Evolutionary conservation across 2,329 filamentous ascomycete genomes (phyloP), one percentile per base, ranked within the genome.

Genomic region (Aspergillus cejpii): DNA sequence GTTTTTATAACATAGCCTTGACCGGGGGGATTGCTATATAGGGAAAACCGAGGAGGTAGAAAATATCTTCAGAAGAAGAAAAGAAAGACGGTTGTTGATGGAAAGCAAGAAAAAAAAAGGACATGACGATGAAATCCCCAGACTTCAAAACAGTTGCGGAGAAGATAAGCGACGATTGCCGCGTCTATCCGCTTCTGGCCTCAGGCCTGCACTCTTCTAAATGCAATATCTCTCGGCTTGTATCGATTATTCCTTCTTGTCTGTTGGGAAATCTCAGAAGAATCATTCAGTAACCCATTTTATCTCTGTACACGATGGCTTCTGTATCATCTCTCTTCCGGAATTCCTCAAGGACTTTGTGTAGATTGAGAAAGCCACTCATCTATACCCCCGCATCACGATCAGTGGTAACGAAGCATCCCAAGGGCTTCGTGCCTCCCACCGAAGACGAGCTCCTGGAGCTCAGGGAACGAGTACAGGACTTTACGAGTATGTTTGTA

Each of bases 381-480:
- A 58, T 60, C 51, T 61, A 57, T 45, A 55, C 41, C 57, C 53
- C 60, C 55, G 53, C 60, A 55, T 57, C 54, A 45, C 61, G 65
- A 19, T 56, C 62, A 6, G 77, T 81, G 46, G 89, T 87, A 12
- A 80, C 76, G 17, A 87, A 86, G 63, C 83, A 85, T 60, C 81
- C 83, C 3, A 72, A 73, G 43, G 76, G 76, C 54, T 85, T 85
- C 62, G 69, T 69, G 3, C 75, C 81, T 8, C 89, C 89, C 0
- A 76, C 84, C 1, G 71, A 79, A 36, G 76, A 82, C 46, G 89
- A 95, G 44, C 76, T 95, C 6, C 69, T 83, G 17, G 88, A 95
- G 70, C 74, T 95, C 48, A 81, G 89, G 46, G 87, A 90, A 59
- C 76, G 85, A 20, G 88, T 94, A 21, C 86, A 89, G 58, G 90